Evolutionary conservation across 2,329 filamentous ascomycete species (phyloP), one percentile per base, ranked within the genome.

Genomic region (Colletotrichum tabaci): DNA sequence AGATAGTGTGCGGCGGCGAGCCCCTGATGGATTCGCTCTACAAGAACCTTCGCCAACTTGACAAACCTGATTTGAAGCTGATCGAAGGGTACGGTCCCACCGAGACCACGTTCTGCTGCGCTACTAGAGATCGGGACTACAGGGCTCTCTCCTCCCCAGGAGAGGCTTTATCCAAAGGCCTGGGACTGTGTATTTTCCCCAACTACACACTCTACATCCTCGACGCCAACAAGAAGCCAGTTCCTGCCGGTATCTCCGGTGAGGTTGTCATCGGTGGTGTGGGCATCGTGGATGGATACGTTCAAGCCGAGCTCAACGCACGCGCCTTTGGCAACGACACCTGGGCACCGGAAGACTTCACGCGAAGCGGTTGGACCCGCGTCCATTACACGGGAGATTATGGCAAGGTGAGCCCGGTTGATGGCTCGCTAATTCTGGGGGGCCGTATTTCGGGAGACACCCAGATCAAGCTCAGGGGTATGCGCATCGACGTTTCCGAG

Each of bases 171-270:
- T 21, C 52, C 30, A 56, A 40, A 9, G 26, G 26, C 26, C 26
- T 30, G 6, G 26, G 26, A 30, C 26, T 30, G 26, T 30, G 4
- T 30, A n/a, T 21, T n/a, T 58, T 77, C 8, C 76, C 77, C 1
- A 82, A 82, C 74, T 79, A 80, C 4, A 77, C 81, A 2, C 74
- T 84, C 2, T 86, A 84, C 71, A 81, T 88, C 18, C 76, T 87
- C 1, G 81, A 86, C 71, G 68, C 75, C 15, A 66, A 78, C 4
- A 69, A 76, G 46, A 68, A 79, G n/a, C 77, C 81, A 0, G 77
- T 84, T 8, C 82, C 85, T 0, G 57, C 78, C 7, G 85, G 85
- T 0, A 71, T 80, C 42, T 40, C 73, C 16, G 79, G 80, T 8
- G 79, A 81, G 73, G 72, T 81, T 56, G 80, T 75, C 44, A 78